Base-by-base conservation (phyloP, 1,284 basidiomycete species). In the Pseudozyma thailandica region DNA sequence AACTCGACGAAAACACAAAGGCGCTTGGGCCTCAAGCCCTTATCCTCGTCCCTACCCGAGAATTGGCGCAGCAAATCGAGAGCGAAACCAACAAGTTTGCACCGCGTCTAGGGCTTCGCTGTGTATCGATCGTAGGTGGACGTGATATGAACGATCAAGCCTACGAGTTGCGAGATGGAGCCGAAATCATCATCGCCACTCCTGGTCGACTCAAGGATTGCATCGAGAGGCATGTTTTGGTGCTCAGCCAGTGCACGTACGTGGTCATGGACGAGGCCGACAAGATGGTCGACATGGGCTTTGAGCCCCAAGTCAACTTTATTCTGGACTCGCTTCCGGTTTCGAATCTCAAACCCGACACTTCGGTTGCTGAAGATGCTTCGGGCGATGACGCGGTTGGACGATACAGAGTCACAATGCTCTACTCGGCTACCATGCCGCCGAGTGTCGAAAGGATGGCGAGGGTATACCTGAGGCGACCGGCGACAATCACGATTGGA, bases 251-350 rank as follows among this genome's bases (percentile, higher is more conserved):
- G 84, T 98, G 95, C 84, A 92, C 92, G 1, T 98, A 98, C 82
- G 90, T 98, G 50, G 94, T 98, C 69, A 95, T 98, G 93, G 96
- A 98, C 84, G 95, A 99, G 86, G 96, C 96, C 18, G 95, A 99
- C 84, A 89, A 94, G 54, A 98, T 98, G 95, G 93, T 98, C 57
- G 90, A 96, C 80, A 89, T 98, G 28, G 96, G 96, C 10, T 98
- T 98, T 84, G 96, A 98, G 83, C 88, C 88, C 15, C 93, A 95
- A 82, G 86, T 99, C 49, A 93, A 92, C 37, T 97, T 93, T 83
- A 98, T 99, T 75, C 86, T 99, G 50, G 95, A 98, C 84, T 89
- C 92, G 60, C 87, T 98, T 68, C 95, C 96, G 4, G 87, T 88
- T 3, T 91, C 91, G 52, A 89, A 91, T 50, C 89, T 94, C 86